Base-by-base conservation (phyloP, 2,329 filamentous ascomycete genomes). In the Ophiocordyceps camponoti-floridani region DNA sequence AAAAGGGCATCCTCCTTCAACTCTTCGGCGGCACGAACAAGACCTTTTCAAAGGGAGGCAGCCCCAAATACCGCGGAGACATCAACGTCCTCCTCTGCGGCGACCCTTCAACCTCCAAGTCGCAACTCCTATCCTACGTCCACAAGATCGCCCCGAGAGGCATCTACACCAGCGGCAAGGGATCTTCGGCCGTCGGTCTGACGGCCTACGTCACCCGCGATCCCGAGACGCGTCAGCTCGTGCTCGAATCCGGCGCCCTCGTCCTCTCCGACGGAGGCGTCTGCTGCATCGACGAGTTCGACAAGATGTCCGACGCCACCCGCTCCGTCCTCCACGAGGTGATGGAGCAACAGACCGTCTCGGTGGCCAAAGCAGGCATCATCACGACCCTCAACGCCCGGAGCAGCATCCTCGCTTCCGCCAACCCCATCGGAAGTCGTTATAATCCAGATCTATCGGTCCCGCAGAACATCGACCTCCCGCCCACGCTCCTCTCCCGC, bases 321-420 rank as follows among this genome's bases (percentile, higher is more conserved):
- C 91, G 96, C 66, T 91, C 96, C 46, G 91, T 91, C 51, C 98
- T 98, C 56, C 91, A 98, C 73, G 91, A 98, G 77, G 91, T 91
- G 47, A 98, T 98, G 91, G 91, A 98, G 75, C 91, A 98, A 68
- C 91, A 98, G 65, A 98, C 91, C 4, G 98, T 98, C 52, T 95
- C 87, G 8, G 98, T 98, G 56, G 89, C 91, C 48, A 98, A 98
- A 66, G 91, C 91, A 4, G 91, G 91, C 56, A 98, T 98, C 47
- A 91, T 98, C 61, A 93, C 91, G 4, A 98, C 91, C 0, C 75
- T 98, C 41, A 98, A 98, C 58, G 91, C 91, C 2, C 79, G 91
- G 45, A 95, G 91, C 1, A 91, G 83, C 42, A 96, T 98, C 55
- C 79, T 98, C 14, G 91, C 91, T 1, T 91, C 91, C 6, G 91